phyloP scores from a whole-genome alignment of 1,284 basidiomycete genomes.

The Kalmanozyma brasiliensis region DNA sequence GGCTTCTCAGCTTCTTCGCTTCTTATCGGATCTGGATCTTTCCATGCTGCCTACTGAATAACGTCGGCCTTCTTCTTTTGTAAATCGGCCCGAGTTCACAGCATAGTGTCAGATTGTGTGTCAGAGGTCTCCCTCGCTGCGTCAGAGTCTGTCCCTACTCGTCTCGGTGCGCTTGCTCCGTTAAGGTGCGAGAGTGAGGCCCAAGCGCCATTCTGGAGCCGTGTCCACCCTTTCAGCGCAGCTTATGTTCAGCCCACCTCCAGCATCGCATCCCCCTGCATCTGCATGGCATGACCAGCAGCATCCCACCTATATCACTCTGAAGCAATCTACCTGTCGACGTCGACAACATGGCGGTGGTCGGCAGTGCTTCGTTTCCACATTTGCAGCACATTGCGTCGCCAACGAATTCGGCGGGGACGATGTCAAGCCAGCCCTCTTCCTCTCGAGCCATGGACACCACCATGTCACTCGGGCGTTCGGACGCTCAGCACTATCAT shows the following conservation, averaged over 20 bases:
- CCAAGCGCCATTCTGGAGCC: too few relatives aligned
- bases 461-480: conserved; percentile 13
- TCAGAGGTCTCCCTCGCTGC: too few relatives aligned
- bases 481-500: conserved; percentile 3
- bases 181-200: too few relatives aligned
- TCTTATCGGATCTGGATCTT: conserved; percentile 29
- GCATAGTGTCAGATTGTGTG: too few relatives aligned
- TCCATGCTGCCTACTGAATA: conserved; percentile 6
- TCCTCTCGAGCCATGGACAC: not conserved
- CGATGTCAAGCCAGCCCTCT: conserved; percentile 15
- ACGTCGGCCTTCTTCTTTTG: conserved; percentile 1
- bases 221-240: too few relatives aligned
- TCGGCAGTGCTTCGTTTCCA: conserved; percentile 16
- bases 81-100: not conserved
- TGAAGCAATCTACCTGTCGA: conserved; percentile 5
- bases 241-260: not conserved
- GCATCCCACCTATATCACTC: not conserved
- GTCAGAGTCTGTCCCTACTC: too few relatives aligned
- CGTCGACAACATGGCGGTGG: conserved; percentile 28
- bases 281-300: conserved; percentile 11
- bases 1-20: not conserved
- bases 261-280: not conserved
- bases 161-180: too few relatives aligned
- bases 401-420: not conserved
- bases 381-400: conserved; percentile 13